phyloP scores from a whole-genome alignment of 768 basidiomycete species.

The Postia placenta region DNA sequence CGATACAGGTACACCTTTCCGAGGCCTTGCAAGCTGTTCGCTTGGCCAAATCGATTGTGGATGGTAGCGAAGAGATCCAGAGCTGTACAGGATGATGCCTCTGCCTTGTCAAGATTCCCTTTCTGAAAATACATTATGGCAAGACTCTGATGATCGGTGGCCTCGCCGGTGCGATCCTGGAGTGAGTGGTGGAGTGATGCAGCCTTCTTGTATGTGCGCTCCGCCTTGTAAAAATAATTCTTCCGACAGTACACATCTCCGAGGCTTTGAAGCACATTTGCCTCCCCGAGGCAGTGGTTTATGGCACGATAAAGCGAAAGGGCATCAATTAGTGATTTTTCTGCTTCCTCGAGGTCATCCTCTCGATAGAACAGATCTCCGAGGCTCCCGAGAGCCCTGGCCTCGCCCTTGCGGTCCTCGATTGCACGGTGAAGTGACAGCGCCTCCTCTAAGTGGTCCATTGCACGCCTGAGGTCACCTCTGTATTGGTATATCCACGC shows the following conservation, averaged over 20 bases:
- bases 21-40: neutral
- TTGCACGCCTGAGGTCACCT: too few relatives aligned
- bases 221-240: neutral
- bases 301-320: neutral
- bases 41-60: neutral
- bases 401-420: too few relatives aligned
- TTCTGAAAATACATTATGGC: neutral
- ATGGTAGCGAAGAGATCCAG: neutral
- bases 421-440: too few relatives aligned
- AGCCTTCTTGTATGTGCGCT: neutral
- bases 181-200: neutral
- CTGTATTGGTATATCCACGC: too few relatives aligned
- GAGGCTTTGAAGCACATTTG: neutral
- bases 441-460: too few relatives aligned
- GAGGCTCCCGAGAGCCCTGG: too few relatives aligned
- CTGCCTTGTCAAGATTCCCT: neutral
- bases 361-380: neutral
- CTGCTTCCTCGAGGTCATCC: neutral
- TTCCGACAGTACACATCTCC: neutral
- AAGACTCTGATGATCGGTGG: neutral
- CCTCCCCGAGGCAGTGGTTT: neutral
- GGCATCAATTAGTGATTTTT: neutral
- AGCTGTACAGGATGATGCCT: neutral
- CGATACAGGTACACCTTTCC: neutral
- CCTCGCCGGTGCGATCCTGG: neutral